Percentiles rank a stretch among this genome's conserved stretches.
Evolutionary conservation across 805 yeast genomes (phyloP).

Genomic region (Lipomyces sp.): DNA sequence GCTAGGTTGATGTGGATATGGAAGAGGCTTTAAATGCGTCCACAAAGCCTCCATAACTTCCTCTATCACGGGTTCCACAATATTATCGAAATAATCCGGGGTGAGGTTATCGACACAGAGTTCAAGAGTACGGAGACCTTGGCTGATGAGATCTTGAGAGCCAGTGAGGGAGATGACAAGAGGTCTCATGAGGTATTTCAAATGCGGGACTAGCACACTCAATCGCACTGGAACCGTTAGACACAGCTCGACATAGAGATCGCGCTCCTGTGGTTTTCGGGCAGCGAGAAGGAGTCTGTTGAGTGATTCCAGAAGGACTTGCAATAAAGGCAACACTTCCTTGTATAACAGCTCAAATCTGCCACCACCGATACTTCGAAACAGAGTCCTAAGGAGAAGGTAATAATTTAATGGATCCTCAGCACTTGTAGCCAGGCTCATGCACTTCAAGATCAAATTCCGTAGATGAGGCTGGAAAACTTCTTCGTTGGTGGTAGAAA

Average conservation of each 20-base stretch:
- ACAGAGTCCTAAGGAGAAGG: slow-evolving; percentile 82
- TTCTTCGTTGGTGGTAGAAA: slow-evolving; percentile 81
- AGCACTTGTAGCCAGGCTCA: slow-evolving; percentile 79
- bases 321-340: slow-evolving; percentile 88
- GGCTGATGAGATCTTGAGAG: slow-evolving; percentile 86
- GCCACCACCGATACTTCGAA: slow-evolving; percentile 96
- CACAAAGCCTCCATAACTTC: slow-evolving; percentile 93
- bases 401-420: slow-evolving; percentile 91
- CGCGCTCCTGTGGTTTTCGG: slow-evolving; percentile 86
- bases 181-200: slow-evolving; percentile 87
- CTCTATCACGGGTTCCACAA: slow-evolving; percentile 92
- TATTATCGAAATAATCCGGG: slow-evolving; percentile 95
- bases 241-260: slow-evolving; percentile 91
- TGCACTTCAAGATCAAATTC: slow-evolving; percentile 76
- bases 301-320: slow-evolving; percentile 80
- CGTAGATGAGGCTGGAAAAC: slow-evolving; percentile 88
- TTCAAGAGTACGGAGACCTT: slow-evolving; percentile 92
- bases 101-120: slow-evolving; percentile 95
- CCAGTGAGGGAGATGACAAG: slow-evolving; percentile 89
- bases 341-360: slow-evolving; percentile 91
- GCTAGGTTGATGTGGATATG: slow-evolving; percentile 92
- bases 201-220: slow-evolving; percentile 90
- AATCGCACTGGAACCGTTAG: slow-evolving; percentile 94
- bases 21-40: slow-evolving; percentile 87
- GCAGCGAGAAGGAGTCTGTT: slow-evolving; percentile 84